These are phyloP conservation scores for Penicillium atrosanguineum DNA, from an alignment of 495 filamentous ascomycete species.

Conservation along the genomic window DNA sequence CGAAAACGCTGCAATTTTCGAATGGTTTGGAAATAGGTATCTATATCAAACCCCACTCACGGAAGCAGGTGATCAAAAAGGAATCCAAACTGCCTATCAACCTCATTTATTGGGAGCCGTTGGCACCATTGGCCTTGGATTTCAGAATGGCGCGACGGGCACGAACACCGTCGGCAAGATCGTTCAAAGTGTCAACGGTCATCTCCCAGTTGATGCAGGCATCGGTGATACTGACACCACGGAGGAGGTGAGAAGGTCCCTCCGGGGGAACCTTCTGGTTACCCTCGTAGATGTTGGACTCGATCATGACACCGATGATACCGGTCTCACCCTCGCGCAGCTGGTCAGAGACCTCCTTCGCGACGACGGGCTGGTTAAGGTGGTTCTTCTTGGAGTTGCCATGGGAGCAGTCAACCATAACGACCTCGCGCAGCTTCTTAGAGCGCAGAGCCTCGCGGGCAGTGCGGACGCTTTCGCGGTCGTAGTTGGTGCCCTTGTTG, in stretches of 20 bases:
- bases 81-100: not conserved
- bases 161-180: slow-evolving; percentile 80
- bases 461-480: slow-evolving; percentile 72
- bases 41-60: slow-evolving; percentile 13
- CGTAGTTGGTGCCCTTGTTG: slow-evolving; percentile 91
- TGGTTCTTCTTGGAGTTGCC: slow-evolving; percentile 67
- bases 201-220: slow-evolving; percentile 94
- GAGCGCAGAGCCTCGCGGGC: slow-evolving; percentile 78
- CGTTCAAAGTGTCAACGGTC: slow-evolving; percentile 81
- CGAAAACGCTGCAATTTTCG: slow-evolving; percentile 10
- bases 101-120: slow-evolving; percentile 28
- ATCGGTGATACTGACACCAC: slow-evolving; percentile 95
- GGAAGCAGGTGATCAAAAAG: not conserved
- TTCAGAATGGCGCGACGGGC: slow-evolving; percentile 56
- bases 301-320: slow-evolving; percentile 97
- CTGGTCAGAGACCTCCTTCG: slow-evolving; percentile 77
- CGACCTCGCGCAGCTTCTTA: slow-evolving; percentile 82
- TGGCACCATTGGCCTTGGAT: slow-evolving; percentile 30
- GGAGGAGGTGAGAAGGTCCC: slow-evolving; percentile 74
- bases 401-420: slow-evolving; percentile 99
- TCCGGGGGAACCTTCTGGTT: slow-evolving; percentile 89
- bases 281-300: slow-evolving; percentile 95
- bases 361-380: slow-evolving; percentile 89
- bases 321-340: slow-evolving; percentile 80
- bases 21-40: slow-evolving; percentile 16